phyloP scores from a whole-genome alignment of 2,329 filamentous ascomycete species.

The Tolypocladium sp. region DNA sequence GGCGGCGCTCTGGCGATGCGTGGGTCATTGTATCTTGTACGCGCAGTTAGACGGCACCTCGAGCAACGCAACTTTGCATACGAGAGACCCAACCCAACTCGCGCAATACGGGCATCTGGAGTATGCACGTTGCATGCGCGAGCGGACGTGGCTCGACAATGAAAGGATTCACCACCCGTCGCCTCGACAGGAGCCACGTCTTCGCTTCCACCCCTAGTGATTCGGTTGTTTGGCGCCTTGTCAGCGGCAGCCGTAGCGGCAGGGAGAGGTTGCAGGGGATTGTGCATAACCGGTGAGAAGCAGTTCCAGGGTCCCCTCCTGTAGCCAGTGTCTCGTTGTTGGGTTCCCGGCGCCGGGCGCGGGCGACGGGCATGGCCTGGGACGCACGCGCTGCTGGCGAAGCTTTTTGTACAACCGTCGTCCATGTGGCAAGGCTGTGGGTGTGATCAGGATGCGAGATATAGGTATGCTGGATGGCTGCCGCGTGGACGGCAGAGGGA shows the following conservation, averaged over 20 bases:
- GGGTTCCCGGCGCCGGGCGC: not conserved
- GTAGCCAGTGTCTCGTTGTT: not conserved
- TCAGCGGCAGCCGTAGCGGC: not conserved
- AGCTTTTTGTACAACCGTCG: not conserved
- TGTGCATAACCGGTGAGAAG: not conserved
- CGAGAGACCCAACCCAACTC: not conserved
- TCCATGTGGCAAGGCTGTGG: not conserved
- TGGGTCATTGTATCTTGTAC: not conserved
- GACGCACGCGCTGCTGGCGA: not conserved
- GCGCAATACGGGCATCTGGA: not conserved
- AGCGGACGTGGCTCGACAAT: not conserved
- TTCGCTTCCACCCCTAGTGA: not conserved
- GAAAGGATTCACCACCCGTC: not conserved
- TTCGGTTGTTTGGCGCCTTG: not conserved
- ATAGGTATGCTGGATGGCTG: not conserved
- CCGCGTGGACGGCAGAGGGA: not conserved
- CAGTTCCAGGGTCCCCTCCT: not conserved
- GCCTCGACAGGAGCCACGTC: slow-evolving; percentile 1
- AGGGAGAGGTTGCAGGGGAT: not conserved
- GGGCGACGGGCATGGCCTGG: not conserved
- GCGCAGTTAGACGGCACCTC: not conserved
- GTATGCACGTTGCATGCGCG: not conserved
- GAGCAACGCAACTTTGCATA: not conserved
- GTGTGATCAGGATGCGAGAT: not conserved
- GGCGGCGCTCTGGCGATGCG: not conserved